Evolutionary conservation across 805 yeast species (phyloP).

Genomic region (Priceomyces castillae): DNA sequence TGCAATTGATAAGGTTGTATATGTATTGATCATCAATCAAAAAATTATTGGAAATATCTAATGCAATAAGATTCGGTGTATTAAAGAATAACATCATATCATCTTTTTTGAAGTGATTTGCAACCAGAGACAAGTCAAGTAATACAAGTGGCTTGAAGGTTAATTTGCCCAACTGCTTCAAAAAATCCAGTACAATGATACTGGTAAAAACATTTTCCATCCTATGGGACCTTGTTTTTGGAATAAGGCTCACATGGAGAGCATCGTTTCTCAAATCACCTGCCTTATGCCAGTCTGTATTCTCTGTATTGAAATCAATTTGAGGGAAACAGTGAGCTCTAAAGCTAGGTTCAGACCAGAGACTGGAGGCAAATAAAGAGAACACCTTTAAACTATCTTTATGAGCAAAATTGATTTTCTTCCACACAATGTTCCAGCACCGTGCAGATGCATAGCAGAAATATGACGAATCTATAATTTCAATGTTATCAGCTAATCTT

Average conservation of each 20-base stretch:
- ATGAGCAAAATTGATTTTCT: constrained; percentile 17
- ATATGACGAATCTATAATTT: constrained; percentile 16
- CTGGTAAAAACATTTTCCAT: constrained; percentile 36
- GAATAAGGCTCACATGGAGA: constrained; percentile 13
- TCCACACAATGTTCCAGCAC: constrained; percentile 36
- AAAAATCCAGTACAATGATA: constrained; percentile 21
- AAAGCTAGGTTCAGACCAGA: constrained; percentile 18
- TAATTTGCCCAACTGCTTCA: constrained; percentile 15
- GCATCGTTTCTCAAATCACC: constrained; percentile 8
- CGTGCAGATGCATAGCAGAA: constrained; percentile 24
- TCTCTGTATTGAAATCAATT: constrained; percentile 1
- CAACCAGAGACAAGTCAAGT: constrained; percentile 25
- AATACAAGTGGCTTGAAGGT: constrained; percentile 17
- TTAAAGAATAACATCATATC: constrained; percentile 26
- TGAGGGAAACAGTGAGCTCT: constrained; percentile 19
- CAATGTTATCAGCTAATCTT: constrained; percentile 27
- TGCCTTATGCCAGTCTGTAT: neutral
- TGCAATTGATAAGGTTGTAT: constrained; percentile 20
- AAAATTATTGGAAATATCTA: constrained; percentile 29
- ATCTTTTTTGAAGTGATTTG: constrained; percentile 14
- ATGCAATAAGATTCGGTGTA: constrained; percentile 23
- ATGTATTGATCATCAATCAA: constrained; percentile 32
- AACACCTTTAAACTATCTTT: constrained; percentile 32
- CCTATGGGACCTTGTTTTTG: constrained; percentile 23
- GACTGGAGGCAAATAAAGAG: constrained; percentile 24